Evolutionary conservation across 2,329 filamentous ascomycete species (phyloP).

Genomic region (Cyphellophora attinorum): DNA sequence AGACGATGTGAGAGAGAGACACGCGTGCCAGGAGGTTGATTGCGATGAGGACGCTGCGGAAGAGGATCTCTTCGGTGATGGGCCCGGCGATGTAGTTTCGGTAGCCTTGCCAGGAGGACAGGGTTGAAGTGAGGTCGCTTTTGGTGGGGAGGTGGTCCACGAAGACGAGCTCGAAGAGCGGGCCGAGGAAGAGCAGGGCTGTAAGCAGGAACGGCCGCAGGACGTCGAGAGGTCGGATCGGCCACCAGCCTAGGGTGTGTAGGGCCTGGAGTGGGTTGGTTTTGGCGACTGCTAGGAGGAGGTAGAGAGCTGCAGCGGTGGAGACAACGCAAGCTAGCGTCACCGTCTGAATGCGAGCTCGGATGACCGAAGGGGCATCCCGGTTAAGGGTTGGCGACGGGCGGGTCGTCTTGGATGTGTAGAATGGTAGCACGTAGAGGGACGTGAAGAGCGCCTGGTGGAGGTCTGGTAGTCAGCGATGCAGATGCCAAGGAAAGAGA

Average conservation of each 20-base stretch:
- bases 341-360: conserved; percentile 72
- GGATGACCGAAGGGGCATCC: conserved; percentile 83
- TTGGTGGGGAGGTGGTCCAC: conserved; percentile 60
- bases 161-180: conserved; percentile 69
- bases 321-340: conserved; percentile 63
- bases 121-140: conserved; percentile 38
- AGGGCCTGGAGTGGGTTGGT: conserved; percentile 46
- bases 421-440: conserved; percentile 84
- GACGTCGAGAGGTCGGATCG: conserved; percentile 57
- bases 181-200: conserved; percentile 69
- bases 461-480: not conserved
- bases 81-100: conserved; percentile 82
- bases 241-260: conserved; percentile 73
- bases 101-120: conserved; percentile 70
- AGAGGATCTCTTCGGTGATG: conserved; percentile 85
- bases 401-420: conserved; percentile 68
- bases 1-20: conserved; percentile 52
- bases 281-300: conserved; percentile 50
- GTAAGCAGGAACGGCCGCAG: conserved; percentile 60
- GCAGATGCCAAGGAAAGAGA: not conserved
- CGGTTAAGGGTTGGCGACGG: conserved; percentile 70
- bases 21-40: conserved; percentile 65
- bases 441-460: conserved; percentile 68
- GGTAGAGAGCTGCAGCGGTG: conserved; percentile 54
- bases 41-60: conserved; percentile 77